Evolutionary conservation across 768 basidiomycete genomes (phyloP), one percentile per base, ranked within the genome.

Genomic region (Pleurotus eryngii): DNA sequence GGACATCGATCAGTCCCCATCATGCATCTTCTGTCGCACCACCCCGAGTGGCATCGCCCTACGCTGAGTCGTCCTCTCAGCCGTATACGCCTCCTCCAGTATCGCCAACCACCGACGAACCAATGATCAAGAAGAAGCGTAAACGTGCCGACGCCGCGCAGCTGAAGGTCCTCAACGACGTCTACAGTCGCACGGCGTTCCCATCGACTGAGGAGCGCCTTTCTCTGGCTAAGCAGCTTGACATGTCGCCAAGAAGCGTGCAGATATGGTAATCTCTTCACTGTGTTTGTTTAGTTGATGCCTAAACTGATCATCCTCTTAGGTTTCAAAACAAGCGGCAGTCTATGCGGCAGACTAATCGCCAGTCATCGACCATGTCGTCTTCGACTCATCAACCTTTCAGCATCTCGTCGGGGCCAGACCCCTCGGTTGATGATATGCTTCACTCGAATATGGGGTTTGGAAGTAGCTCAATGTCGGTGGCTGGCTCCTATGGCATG

Each of bases 251-350:
- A 40, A 75, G 91, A 60, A 90, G 88, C 61, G 91, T 93, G 57
- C 91, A 93, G 69, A 92, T 93, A 57, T 93, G 91, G 91, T 91
- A 68, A 63, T 76, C 64, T 53, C 18, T 57, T 39, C 61, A 56
- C 57, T 46, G 61, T 62, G 50, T 47, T 55, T 57, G 60, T 53
- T 59, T 59, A 24, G 15, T 48, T 20, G 40, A 20, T 49, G 53
- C 64, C 50, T 61, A 22, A 59, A 60, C 65, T 49, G 67, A 64
- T 63, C 55, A 56, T 51, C 56, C 62, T 59, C 55, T 61, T 70
- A 92, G 90, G 90, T 92, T 92, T 76, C 90, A 92, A 73, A 92
- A 92, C 67, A 91, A 91, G 72, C 77, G 90, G 56, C 90, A 92
- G 67, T 86, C 88, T 6, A 89, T 87, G 86, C 78, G 88, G 53